Conservation (phyloP, 495 filamentous ascomycete genomes). For the Ascobolus immersus region DNA sequence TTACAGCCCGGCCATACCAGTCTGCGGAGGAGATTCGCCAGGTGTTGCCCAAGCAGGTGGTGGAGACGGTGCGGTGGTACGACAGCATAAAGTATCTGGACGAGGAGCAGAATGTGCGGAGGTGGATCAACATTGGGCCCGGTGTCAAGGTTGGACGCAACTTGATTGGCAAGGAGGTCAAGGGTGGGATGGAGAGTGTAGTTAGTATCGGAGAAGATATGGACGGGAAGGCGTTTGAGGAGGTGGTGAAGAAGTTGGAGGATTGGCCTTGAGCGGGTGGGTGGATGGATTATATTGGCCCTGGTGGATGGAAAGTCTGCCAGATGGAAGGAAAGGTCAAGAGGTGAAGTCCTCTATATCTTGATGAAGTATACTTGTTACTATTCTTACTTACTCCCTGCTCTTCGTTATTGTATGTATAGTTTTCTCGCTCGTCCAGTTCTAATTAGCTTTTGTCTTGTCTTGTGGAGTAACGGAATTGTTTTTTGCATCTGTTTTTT, state of each 20-base stretch:
- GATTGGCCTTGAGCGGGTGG: too few species aligned
- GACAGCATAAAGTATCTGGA: conserved; percentile 76
- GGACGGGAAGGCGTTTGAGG: conserved; percentile 56
- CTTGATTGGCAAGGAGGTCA: conserved; percentile 82
- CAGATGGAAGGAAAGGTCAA: too few species aligned
- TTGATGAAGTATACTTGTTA: too few species aligned
- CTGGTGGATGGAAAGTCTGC: too few species aligned
- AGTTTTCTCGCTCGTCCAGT: too few species aligned
- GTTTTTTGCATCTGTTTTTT: too few species aligned
- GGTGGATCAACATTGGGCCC: conserved; percentile 86
- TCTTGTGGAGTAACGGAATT: too few species aligned
- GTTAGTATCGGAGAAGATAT: conserved; percentile 73
- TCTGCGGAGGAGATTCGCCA: conserved; percentile 47
- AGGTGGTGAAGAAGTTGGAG: conserved; percentile 43
- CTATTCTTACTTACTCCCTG: too few species aligned
- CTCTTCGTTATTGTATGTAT: too few species aligned
- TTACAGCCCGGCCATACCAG: conserved; percentile 51
- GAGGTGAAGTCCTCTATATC: too few species aligned
- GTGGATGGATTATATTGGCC: too few species aligned
- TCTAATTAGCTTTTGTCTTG: too few species aligned
- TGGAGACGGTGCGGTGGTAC: conserved; percentile 85
- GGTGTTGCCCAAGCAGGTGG: conserved; percentile 47
- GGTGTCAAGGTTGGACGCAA: conserved; percentile 74
- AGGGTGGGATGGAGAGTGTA: conserved; percentile 56
- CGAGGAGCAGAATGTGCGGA: conserved; percentile 52